Evolutionary conservation across 1,139 yeast genomes (phyloP).

Genomic region (Zygosaccharomyces sapae): DNA sequence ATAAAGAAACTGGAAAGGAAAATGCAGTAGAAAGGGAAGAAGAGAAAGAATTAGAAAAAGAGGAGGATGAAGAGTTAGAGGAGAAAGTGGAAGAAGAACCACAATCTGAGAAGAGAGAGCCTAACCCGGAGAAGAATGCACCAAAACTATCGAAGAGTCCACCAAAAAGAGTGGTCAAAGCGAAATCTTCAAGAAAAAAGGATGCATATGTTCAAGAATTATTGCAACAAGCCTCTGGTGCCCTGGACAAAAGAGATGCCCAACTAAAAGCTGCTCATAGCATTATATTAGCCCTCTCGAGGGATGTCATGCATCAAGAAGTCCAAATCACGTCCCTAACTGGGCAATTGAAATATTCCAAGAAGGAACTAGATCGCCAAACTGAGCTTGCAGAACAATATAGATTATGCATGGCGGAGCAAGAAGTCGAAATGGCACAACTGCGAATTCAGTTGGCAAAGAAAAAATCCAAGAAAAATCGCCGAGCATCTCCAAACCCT

Average conservation of each 20-base stretch:
- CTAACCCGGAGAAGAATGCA: background rate
- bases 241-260: conserved; percentile 13
- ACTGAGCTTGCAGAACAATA: conserved; percentile 7
- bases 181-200: background rate
- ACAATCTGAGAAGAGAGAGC: background rate
- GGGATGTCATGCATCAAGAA: conserved; percentile 21
- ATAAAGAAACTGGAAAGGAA: background rate
- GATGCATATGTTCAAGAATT: conserved; percentile 7
- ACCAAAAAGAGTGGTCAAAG: background rate
- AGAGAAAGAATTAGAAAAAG: background rate
- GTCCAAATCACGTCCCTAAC: conserved; percentile 22
- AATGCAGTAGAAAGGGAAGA: background rate
- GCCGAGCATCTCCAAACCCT: background rate
- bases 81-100: background rate
- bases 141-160: background rate
- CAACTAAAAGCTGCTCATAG: conserved; percentile 11
- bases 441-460: conserved; percentile 2
- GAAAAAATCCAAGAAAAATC: background rate
- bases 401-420: conserved; percentile 6
- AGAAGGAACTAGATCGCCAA: conserved; percentile 7
- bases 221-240: conserved; percentile 12
- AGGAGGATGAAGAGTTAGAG: background rate
- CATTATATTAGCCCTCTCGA: conserved; percentile 15
- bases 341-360: conserved; percentile 15
- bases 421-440: conserved; percentile 9